phyloP scores from a whole-genome alignment of 768 basidiomycete genomes.

The Termitomyces sp. region DNA sequence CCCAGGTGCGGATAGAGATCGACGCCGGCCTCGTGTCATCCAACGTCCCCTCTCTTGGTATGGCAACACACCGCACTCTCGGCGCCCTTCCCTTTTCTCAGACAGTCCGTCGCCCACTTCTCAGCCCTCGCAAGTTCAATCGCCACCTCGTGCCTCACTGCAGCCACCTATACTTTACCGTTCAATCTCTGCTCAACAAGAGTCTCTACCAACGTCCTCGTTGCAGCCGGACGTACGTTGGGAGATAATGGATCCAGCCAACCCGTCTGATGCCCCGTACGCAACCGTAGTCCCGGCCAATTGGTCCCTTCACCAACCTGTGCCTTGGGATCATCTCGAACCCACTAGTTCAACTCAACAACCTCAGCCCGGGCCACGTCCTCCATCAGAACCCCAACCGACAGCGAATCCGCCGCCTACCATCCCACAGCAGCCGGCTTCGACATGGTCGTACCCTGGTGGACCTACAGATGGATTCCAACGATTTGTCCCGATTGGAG shows the following conservation, averaged over 20 bases:
- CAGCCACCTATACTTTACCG: neutral
- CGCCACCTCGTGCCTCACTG: neutral
- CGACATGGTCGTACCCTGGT: neutral
- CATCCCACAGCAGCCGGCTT: neutral
- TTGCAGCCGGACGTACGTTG: neutral
- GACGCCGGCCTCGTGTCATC: slow-evolving; percentile 7
- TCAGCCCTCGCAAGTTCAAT: neutral
- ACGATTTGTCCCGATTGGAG: neutral
- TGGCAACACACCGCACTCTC: slow-evolving; percentile 2
- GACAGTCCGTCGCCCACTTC: slow-evolving; percentile 9
- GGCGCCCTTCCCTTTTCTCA: slow-evolving; percentile 8
- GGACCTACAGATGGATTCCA: neutral
- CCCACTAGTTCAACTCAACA: neutral
- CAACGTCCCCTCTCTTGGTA: slow-evolving; percentile 14
- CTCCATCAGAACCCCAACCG: neutral
- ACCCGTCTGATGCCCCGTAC: slow-evolving; percentile 5
- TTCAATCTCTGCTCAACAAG: neutral
- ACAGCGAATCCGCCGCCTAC: neutral
- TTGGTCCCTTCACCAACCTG: slow-evolving; percentile 1
- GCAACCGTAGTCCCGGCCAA: slow-evolving; percentile 4
- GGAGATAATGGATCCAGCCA: neutral
- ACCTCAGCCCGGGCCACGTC: neutral
- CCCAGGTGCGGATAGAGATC: slow-evolving; percentile 16
- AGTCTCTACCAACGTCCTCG: neutral
- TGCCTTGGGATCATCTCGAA: neutral